These are phyloP conservation scores for Klebsormidium nitens DNA, from an alignment of 139 green algal genomes.

Conservation along the genomic window DNA sequence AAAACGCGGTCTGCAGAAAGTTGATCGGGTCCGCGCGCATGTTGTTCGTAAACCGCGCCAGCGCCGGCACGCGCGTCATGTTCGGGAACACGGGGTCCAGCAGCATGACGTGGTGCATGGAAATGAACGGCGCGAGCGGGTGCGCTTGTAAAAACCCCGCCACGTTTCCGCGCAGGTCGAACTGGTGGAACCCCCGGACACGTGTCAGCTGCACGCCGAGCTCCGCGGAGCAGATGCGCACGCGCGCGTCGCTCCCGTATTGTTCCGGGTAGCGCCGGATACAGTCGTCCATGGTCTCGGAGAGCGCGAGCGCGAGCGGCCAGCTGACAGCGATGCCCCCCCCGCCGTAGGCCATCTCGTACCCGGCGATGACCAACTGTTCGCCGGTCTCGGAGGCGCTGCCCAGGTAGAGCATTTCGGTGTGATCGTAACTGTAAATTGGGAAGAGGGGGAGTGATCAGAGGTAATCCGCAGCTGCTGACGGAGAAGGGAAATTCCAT, in stretches of 20 bases:
- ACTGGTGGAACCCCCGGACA: too few species aligned
- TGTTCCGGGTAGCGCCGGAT: constrained; percentile 24
- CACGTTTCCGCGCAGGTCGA: not conserved
- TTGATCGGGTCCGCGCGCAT: not conserved
- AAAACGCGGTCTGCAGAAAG: not conserved
- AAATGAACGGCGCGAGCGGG: not conserved
- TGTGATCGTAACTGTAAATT: constrained; percentile 29
- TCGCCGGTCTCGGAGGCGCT: constrained; percentile 20
- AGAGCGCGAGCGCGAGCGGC: constrained; percentile 14
- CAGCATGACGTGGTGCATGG: not conserved
- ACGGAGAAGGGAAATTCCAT: too few species aligned
- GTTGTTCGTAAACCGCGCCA: not conserved
- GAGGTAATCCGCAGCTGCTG: too few species aligned
- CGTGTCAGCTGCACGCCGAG: too few species aligned
- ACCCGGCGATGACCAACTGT: constrained; percentile 16
- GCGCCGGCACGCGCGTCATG: not conserved
- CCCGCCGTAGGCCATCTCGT: constrained; percentile 28
- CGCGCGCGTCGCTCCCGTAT: constrained; percentile 23
- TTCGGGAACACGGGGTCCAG: not conserved
- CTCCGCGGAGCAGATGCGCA: constrained; percentile 10
- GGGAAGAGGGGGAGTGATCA: too few species aligned
- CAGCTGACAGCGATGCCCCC: constrained; percentile 23
- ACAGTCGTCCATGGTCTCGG: constrained; percentile 6
- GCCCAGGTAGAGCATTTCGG: constrained; percentile 25
- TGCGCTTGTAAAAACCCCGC: not conserved